Base-by-base conservation (phyloP, 129 eudicot species). In the Tagetes patula region DNA sequence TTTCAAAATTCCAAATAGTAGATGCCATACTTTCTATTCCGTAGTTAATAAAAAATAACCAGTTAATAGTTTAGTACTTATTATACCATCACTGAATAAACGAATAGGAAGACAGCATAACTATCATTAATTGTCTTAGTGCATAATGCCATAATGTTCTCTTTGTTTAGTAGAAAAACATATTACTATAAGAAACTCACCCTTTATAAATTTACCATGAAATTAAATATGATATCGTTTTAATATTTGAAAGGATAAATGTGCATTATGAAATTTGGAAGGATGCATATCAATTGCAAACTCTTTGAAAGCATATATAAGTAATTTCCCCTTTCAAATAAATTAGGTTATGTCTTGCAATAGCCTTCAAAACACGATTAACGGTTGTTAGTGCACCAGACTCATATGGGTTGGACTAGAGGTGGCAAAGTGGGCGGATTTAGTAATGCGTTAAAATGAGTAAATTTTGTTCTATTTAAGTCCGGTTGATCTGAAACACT, bases 51-150 rank as follows among this genome's bases (percentile, higher is more conserved):
- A 58, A 31, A 2, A 0, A 53, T 53, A 55, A 55, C 31, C 38
- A 55, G 37, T 48, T 13, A 50, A 4, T 50, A 13, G 50, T 8
- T 58, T 32, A 58, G 65, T 32, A 58, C 40, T 58, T 31, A 33
- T 58, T 31, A 33, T 58, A 32, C 32, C 65, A 31, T 58, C 64
- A 58, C 38, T 58, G 64, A 58, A 58, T 58, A 58, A 31, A 32
- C n/a, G 3, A 31, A 58, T 55, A 55, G 62, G 62, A 55, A 55
- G 30, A 32, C 40, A 58, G 9, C n/a, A 9, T 58, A 27, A 31
- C 38, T 32, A 8, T 54, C 2, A 5, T 54, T 54, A 6, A 27
- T 54, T 3, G 34, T 54, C 61, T 54, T 54, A 20, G 36, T 34
- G 10, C 36, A 1, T 54, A 54, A 54, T 54, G 61, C 27, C 27